Conservation (phyloP, 495 filamentous ascomycete species). For the Oleoguttula mirabilis region DNA sequence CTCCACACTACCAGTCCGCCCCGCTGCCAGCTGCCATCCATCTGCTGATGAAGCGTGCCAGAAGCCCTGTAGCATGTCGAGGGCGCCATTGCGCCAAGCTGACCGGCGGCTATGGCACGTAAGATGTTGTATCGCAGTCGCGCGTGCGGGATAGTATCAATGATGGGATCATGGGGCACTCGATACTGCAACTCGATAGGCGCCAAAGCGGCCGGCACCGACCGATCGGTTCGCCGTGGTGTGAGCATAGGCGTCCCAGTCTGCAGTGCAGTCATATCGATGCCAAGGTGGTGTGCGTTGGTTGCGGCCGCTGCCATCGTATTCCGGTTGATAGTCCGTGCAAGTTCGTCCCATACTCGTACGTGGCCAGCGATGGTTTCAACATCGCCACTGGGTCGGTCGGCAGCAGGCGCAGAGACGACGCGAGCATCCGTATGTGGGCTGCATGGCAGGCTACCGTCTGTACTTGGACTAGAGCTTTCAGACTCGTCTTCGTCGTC, state of each 20-base stretch:
- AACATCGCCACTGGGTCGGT: not conserved
- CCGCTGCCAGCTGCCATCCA: slow-evolving; percentile 9
- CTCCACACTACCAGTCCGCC: slow-evolving; percentile 16
- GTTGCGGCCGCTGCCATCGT: slow-evolving; percentile 6
- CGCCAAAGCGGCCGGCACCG: slow-evolving; percentile 5
- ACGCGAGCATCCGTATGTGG: not conserved
- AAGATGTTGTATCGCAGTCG: slow-evolving; percentile 16
- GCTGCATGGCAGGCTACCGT: too few relatives aligned
- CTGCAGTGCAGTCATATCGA: slow-evolving; percentile 1
- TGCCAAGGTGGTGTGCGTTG: slow-evolving; percentile 11
- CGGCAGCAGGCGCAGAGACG: not conserved
- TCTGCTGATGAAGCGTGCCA: slow-evolving; percentile 8
- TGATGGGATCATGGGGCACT: slow-evolving; percentile 15
- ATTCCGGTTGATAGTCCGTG: slow-evolving; percentile 14
- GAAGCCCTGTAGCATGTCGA: slow-evolving; percentile 1
- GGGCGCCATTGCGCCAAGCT: slow-evolving; percentile 8
- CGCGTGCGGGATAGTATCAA: slow-evolving; percentile 13
- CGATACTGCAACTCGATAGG: slow-evolving; percentile 15
- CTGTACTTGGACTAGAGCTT: too few relatives aligned
- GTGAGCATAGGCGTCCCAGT: slow-evolving; percentile 7
- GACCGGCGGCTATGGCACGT: slow-evolving; percentile 4
- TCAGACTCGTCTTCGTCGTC: not conserved
- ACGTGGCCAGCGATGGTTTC: not conserved
- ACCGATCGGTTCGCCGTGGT: not conserved
- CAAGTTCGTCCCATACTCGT: slow-evolving; percentile 14